These are phyloP conservation scores for Paramecium sexaurelia DNA, from an alignment of 73 alveolate species.

Conservation along the genomic window DNA sequence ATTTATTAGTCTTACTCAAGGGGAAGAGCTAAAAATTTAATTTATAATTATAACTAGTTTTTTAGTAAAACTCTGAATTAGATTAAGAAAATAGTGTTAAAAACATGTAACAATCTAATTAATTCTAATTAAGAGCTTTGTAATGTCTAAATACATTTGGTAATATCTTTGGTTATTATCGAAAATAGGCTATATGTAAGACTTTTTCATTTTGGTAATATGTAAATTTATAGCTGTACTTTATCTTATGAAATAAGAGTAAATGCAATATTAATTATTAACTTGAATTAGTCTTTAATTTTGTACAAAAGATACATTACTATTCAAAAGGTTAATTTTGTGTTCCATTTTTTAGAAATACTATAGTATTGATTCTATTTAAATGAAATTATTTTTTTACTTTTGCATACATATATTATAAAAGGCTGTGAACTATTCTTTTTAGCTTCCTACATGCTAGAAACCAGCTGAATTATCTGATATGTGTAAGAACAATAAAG, in stretches of 20 bases:
- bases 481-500: background rate
- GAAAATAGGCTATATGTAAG: background rate
- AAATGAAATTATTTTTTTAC: background rate
- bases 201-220: background rate
- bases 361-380: background rate
- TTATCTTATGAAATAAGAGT: background rate
- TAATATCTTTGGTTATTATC: background rate
- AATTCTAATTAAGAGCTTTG: background rate
- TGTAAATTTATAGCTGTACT: background rate
- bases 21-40: background rate
- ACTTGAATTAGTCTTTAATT: background rate
- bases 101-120: background rate
- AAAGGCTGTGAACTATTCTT: conserved; percentile 21
- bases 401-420: background rate
- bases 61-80: conserved; percentile 13
- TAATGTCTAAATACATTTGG: background rate
- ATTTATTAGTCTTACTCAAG: background rate
- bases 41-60: background rate
- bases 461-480: conserved; percentile 37
- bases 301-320: background rate
- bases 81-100: conserved; percentile 5
- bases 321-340: background rate
- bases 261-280: background rate
- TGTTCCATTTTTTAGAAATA: conserved; percentile 18
- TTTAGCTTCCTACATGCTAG: background rate